A percentile compares a stretch with the other conserved stretches of the same genome.
phyloP scores from a whole-genome alignment of 1,284 basidiomycete species.

The Sphaerobolus stellatus region DNA sequence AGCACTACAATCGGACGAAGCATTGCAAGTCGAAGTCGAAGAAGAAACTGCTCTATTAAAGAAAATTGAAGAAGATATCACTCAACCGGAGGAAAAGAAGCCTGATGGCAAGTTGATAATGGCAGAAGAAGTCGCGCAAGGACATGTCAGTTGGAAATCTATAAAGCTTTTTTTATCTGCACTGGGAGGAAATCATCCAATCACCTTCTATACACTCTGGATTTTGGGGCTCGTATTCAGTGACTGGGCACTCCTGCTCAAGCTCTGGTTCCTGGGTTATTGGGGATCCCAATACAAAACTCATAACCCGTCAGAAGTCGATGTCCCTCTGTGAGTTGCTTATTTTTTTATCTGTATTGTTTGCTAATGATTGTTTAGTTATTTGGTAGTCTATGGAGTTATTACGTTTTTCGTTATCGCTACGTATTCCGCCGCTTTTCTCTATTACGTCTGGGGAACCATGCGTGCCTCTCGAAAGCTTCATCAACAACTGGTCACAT shows the following conservation, averaged over 20 bases:
- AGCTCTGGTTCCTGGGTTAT: conserved; percentile 52
- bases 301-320: conserved; percentile 27
- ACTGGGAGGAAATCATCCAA: conserved; percentile 43
- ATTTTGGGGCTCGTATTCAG: conserved; percentile 20
- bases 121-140: conserved; percentile 40
- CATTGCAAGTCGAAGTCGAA: conserved; percentile 39
- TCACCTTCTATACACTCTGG: conserved; percentile 29
- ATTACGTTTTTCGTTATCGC: neutral
- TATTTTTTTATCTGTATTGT: too few species aligned
- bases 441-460: conserved; percentile 39
- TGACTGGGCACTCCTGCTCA: conserved; percentile 35
- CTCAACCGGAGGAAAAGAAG: conserved; percentile 34
- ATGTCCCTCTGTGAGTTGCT: too few species aligned
- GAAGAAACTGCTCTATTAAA: conserved; percentile 40
- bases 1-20: conserved; percentile 41
- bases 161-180: conserved; percentile 35
- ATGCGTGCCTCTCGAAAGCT: conserved; percentile 54
- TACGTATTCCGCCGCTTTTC: conserved; percentile 34
- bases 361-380: conserved; percentile 21
- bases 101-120: conserved; percentile 27
- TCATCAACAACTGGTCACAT: conserved; percentile 52
- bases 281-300: conserved; percentile 51
- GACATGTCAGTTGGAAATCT: conserved; percentile 35
- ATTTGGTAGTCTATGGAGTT: neutral
- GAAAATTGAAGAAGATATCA: conserved; percentile 34